Evolutionary conservation across 805 yeast genomes (phyloP).

Genomic region (Candida tallmaniae): DNA sequence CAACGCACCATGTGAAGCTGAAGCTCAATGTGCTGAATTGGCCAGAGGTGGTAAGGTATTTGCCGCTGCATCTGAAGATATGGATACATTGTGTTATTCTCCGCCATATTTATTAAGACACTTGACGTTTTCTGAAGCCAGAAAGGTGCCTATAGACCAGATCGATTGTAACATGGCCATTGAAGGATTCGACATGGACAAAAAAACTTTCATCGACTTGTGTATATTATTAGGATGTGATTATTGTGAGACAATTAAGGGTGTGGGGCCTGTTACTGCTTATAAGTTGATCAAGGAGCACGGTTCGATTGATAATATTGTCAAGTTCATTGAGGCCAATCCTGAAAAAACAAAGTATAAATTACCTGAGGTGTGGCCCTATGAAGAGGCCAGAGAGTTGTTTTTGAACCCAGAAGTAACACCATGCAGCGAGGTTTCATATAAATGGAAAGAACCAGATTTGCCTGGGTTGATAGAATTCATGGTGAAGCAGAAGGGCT

Average conservation of each 20-base stretch:
- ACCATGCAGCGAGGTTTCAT: constrained; percentile 52
- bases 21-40: constrained; percentile 94
- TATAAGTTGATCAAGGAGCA: constrained; percentile 82
- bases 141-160: constrained; percentile 89
- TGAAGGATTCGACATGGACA: constrained; percentile 71
- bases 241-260: constrained; percentile 91
- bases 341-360: constrained; percentile 61
- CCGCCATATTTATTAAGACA: constrained; percentile 83
- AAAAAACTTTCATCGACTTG: constrained; percentile 76
- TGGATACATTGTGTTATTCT: constrained; percentile 94
- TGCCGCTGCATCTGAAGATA: constrained; percentile 98
- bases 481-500: constrained; percentile 84
- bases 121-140: constrained; percentile 88
- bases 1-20: constrained; percentile 97
- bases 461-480: constrained; percentile 76
- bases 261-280: constrained; percentile 96
- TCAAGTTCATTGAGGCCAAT: constrained; percentile 55
- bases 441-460: constrained; percentile 90
- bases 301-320: constrained; percentile 72
- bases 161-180: constrained; percentile 63
- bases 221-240: constrained; percentile 96
- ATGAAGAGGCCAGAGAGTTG: constrained; percentile 76
- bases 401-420: constrained; percentile 80
- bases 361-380: constrained; percentile 95
- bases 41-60: constrained; percentile 88